Evolutionary conservation across 345 rosid genomes (phyloP).

Genomic region (Pistacia integerrima): DNA sequence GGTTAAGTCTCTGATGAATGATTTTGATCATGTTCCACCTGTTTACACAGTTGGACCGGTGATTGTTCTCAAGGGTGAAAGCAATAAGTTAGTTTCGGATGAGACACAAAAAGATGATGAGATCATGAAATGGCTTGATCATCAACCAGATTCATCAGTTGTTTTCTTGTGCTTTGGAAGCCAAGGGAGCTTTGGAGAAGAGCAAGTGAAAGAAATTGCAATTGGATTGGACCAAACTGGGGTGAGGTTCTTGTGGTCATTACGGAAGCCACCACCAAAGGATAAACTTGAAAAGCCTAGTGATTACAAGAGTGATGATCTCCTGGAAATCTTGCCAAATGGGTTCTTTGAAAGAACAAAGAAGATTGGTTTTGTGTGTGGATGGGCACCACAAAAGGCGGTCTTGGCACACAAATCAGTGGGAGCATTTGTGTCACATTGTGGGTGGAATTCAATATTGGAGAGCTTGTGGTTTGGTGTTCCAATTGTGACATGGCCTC

Average conservation of each 20-base stretch:
- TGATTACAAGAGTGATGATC: too few relatives aligned
- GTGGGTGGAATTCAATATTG: constrained; percentile 44
- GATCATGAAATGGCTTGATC: constrained; percentile 32
- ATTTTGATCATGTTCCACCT: background rate
- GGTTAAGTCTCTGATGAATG: background rate
- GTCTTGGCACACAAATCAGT: constrained; percentile 23
- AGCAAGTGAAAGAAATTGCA: constrained; percentile 29
- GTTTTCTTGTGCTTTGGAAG: constrained; percentile 41
- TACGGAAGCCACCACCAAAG: background rate
- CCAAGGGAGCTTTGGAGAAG: constrained; percentile 13
- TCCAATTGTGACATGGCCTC: constrained; percentile 32
- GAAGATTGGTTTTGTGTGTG: constrained; percentile 10
- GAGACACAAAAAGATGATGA: background rate
- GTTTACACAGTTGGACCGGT: constrained; percentile 12
- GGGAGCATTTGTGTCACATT: constrained; percentile 43
- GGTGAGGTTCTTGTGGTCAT: constrained; percentile 19
- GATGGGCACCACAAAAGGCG: constrained; percentile 32
- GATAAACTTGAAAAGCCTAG: too few relatives aligned
- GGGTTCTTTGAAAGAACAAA: constrained; percentile 19
- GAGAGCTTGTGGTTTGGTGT: constrained; percentile 39
- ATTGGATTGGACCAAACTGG: constrained; percentile 29
- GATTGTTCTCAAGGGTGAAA: background rate
- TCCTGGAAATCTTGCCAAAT: constrained; percentile 2
- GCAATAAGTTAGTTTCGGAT: background rate
- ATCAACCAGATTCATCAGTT: constrained; percentile 32